Evolutionary conservation across 1,284 basidiomycete species (phyloP).

Genomic region (Megacollybia platyphylla): DNA sequence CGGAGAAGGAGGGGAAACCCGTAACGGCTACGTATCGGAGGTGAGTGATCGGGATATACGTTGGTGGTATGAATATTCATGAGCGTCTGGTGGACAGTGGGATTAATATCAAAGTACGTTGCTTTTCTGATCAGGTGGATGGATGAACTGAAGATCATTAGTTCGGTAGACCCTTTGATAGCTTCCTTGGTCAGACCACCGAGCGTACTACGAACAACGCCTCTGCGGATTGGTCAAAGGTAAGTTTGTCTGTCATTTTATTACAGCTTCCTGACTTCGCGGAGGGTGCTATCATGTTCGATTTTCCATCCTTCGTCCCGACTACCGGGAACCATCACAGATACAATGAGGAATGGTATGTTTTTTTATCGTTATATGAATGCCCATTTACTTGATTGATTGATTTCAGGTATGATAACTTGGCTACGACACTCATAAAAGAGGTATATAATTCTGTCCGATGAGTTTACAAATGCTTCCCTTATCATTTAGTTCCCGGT

Average conservation of each 20-base stretch:
- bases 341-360: conserved; percentile 20
- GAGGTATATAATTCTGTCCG: conserved; percentile 10
- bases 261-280: background rate
- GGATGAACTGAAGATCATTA: conserved; percentile 1
- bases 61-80: background rate
- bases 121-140: conserved; percentile 2
- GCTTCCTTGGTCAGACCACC: conserved; percentile 21
- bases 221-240: conserved; percentile 22
- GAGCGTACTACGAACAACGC: conserved; percentile 12
- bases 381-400: background rate
- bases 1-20: conserved; percentile 16
- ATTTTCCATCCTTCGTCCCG: conserved; percentile 20
- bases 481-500: conserved; percentile 16
- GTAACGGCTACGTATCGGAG: conserved; percentile 21
- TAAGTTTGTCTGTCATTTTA: conserved; percentile 2
- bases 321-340: conserved; percentile 19
- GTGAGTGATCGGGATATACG: conserved; percentile 9
- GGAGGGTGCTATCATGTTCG: conserved; percentile 23
- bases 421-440: conserved; percentile 18
- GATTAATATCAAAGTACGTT: conserved; percentile 20
- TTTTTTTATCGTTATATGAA: background rate
- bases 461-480: background rate
- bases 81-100: conserved; percentile 11
- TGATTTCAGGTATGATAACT: conserved; percentile 12
- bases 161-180: conserved; percentile 21